phyloP scores from a whole-genome alignment of 306 rosid species.

The Fragaria nilgerrensis region DNA sequence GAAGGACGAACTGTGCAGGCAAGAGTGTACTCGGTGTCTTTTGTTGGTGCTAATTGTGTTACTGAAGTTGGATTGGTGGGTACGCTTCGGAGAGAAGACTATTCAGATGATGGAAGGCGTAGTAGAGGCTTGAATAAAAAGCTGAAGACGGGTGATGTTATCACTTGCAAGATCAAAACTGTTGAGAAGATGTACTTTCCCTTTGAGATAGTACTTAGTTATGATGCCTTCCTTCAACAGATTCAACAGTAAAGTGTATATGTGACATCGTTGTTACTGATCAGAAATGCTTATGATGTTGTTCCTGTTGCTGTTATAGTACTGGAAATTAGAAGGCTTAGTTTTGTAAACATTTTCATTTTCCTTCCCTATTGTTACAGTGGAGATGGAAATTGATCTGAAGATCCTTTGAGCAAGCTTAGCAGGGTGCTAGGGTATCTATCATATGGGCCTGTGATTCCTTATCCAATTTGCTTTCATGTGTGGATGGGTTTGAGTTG shows the following conservation, averaged over 20 bases:
- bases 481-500: neutral
- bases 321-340: neutral
- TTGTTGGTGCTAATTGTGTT: conserved; percentile 65
- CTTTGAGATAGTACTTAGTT: neutral
- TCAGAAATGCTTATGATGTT: neutral
- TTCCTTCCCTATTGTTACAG: neutral
- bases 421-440: neutral
- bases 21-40: conserved; percentile 70
- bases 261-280: neutral
- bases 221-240: neutral
- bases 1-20: conserved; percentile 93
- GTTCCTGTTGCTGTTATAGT: neutral
- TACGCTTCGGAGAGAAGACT: conserved; percentile 84
- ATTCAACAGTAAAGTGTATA: no score
- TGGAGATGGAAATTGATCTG: neutral
- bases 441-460: neutral
- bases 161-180: neutral
- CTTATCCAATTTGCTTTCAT: conserved; percentile 2
- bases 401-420: neutral
- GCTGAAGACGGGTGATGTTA: conserved; percentile 44
- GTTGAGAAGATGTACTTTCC: neutral
- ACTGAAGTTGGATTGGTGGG: conserved; percentile 94
- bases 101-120: conserved; percentile 79
- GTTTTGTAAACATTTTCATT: neutral
- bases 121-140: conserved; percentile 70